Base-by-base conservation (phyloP, 352 stramenopile genomes). In the Phytopythium kandeliae region DNA sequence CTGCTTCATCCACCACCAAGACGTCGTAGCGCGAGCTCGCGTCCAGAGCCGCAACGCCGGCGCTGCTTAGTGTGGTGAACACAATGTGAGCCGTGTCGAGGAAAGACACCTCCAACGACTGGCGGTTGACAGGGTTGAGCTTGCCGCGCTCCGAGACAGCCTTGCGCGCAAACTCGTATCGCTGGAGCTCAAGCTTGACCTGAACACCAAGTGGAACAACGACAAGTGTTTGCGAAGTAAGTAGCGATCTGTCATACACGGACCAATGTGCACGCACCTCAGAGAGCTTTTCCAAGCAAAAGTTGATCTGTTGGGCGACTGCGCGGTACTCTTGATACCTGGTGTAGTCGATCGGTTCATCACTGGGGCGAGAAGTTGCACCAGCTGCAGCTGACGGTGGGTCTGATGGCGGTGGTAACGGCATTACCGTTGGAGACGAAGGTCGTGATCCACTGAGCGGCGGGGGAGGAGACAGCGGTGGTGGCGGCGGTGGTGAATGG, bases 61-160 rank as follows among this genome's bases (percentile, higher is more conserved):
- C 86, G 48, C 84, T 95, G 57, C 86, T 96, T 12, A 97, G 66
- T 2, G 90, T 97, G 13, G 87, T 97, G 42, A 97, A 97, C 3
- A 97, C 83, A 38, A 97, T 90, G 38, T 97, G 87, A 10, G 89
- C 89, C 34, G 82, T 94, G 60, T 97, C 89, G 21, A 96, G 60
- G 47, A 95, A 91, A 3, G 82, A 94, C 22, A 89, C 81, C 55
- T 95, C 84, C 7, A 95, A 63, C 2, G 75, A 88, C 49, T 95
- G 81, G 1, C 84, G 80, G 19, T 81, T 85, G 26, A 72, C 68
- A 41, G 86, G 74, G 13, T 58, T 80, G 1, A 78, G 65, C 52
- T 85, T 89, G 9, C 80, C 78, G 25, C 67, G 48, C 28, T 89
- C 74, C 26, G 69, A 77, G 7, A 85, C 67, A 11, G 74, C 71